Evolutionary conservation across 169 alveolate genomes (phyloP).

Genomic region (Cryptosporidium bovis): DNA sequence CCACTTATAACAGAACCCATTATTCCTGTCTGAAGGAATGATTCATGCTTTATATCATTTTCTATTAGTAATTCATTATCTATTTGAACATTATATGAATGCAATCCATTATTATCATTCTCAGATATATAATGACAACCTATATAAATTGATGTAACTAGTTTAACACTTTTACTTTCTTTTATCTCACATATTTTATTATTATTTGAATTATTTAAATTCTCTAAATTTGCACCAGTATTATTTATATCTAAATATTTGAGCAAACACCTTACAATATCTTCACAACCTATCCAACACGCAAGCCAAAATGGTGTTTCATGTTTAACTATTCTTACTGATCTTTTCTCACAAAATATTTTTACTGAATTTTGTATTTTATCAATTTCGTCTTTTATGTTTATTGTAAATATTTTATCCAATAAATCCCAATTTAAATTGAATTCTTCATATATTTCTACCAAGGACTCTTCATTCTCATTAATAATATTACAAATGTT

Average conservation of each 20-base stretch:
- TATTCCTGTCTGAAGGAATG: slow-evolving; percentile 80
- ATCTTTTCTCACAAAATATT: slow-evolving; percentile 35
- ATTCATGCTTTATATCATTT: slow-evolving; percentile 75
- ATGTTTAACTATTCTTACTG: slow-evolving; percentile 27
- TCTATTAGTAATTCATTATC: slow-evolving; percentile 74
- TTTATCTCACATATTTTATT: not conserved
- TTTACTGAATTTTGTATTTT: not conserved
- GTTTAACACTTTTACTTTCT: not conserved
- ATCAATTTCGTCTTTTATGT: not conserved
- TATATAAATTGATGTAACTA: slow-evolving; percentile 11
- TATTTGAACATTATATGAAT: slow-evolving; percentile 32
- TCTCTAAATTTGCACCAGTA: not conserved
- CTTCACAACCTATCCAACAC: slow-evolving; percentile 79
- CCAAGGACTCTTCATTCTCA: too few relatives aligned
- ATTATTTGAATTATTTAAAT: not conserved
- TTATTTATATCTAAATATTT: slow-evolving; percentile 21
- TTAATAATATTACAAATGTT: not conserved
- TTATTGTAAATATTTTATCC: slow-evolving; percentile 7
- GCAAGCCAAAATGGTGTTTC: slow-evolving; percentile 84
- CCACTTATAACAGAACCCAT: slow-evolving; percentile 89
- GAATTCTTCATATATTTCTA: too few relatives aligned
- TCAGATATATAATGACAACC: slow-evolving; percentile 25
- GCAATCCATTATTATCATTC: not conserved
- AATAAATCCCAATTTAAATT: slow-evolving; percentile 12
- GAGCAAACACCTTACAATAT: slow-evolving; percentile 71